Evolutionary conservation across 2,329 filamentous ascomycete genomes (phyloP), one percentile per base, ranked within the genome.

Genomic region (Colletotrichum sp.): DNA sequence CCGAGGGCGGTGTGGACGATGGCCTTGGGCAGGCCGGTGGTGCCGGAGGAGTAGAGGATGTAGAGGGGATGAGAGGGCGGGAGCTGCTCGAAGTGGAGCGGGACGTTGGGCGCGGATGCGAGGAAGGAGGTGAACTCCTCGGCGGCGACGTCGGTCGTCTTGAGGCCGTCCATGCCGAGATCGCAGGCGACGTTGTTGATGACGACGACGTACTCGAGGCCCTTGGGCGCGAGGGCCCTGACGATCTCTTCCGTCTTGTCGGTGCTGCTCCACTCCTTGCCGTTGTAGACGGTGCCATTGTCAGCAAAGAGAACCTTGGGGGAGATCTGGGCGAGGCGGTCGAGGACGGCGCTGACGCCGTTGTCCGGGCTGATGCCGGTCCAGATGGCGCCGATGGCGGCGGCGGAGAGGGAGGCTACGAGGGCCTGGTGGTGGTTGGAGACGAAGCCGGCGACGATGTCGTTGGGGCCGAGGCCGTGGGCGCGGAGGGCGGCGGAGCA

Each of bases 1-100:
- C 97, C 97, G 15, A 97, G 90, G 0, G 95, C 93, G 0, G 95
- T 96, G 84, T 99, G 97, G 3, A 98, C 94, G 79, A 99, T 99
- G 79, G 96, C 96, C 84, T 99, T 99, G 8, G 97, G 96, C 22
- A 93, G 86, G 16, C 91, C 91, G 1, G 97, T 99, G 0, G 97
- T 99, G 26, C 97, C 97, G 62, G 94, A 96, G 2, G 95, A 98
- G 85, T 98, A 99, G 39, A 99, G 90, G 62, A 99, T 96, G 82
- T 98, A 99, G 5, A 98, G 92, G 0, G 96, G 96, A 79, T 98
- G 95, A 24, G 96, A 95, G 2, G 97, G 93, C 1, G 92, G 90
- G 10, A 99, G 90, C 82, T 96, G 95, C 80, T 92, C 91, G 83
- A 99, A 99, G 26, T 82, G 84, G 60, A 93, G 89, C 71, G 85